Evolutionary conservation across 2,329 filamentous ascomycete genomes (phyloP).

Genomic region (Talaromyces sp.): DNA sequence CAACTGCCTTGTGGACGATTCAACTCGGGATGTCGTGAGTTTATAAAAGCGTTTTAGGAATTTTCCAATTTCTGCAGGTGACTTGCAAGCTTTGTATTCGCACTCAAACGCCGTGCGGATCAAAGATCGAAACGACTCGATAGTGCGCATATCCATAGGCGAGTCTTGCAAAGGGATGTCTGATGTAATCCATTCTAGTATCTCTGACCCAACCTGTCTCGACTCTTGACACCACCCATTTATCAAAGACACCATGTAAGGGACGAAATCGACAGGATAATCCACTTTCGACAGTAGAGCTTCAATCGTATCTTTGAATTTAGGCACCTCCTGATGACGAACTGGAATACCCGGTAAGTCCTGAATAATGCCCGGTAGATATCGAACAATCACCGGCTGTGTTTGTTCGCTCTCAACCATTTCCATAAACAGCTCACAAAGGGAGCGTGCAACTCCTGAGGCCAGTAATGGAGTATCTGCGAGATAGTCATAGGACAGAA

Average conservation of each 20-base stretch:
- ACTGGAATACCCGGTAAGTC: conserved; percentile 37
- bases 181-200: conserved; percentile 36
- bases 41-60: conserved; percentile 30
- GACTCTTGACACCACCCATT: conserved; percentile 9
- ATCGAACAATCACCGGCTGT: not conserved
- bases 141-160: conserved; percentile 33
- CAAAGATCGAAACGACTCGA: conserved; percentile 38
- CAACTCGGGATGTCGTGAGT: conserved; percentile 34
- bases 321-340: conserved; percentile 34
- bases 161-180: conserved; percentile 32
- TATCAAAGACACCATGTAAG: conserved; percentile 39
- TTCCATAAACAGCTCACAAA: conserved; percentile 25
- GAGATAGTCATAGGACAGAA: conserved; percentile 41
- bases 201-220: conserved; percentile 28
- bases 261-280: conserved; percentile 26
- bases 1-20: conserved; percentile 29
- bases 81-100: conserved; percentile 6
- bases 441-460: conserved; percentile 33
- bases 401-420: not conserved
- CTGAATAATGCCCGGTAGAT: conserved; percentile 25
- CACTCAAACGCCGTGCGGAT: conserved; percentile 31
- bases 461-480: conserved; percentile 33
- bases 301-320: conserved; percentile 36
- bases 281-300: conserved; percentile 30
- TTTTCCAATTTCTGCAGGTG: not conserved